phyloP scores from a whole-genome alignment of 495 filamentous ascomycete species.

The Podospora fimiseda region DNA sequence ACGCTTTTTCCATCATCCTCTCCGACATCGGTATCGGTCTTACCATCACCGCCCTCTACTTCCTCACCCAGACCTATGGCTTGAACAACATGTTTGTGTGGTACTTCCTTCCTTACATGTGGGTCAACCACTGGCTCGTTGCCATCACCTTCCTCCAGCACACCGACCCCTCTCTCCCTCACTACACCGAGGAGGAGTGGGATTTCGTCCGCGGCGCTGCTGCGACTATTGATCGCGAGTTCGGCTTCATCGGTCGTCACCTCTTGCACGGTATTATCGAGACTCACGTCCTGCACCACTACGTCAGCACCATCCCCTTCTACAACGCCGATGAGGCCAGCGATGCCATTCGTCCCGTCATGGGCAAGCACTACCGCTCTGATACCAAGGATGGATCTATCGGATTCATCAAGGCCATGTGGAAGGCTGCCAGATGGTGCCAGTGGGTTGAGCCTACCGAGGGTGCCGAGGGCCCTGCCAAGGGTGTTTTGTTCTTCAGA shows the following conservation, averaged over 20 bases:
- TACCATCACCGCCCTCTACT: slow-evolving; percentile 46
- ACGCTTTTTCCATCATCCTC: slow-evolving; percentile 72
- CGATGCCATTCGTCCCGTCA: slow-evolving; percentile 73
- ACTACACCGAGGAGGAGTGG: slow-evolving; percentile 72
- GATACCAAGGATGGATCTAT: slow-evolving; percentile 56
- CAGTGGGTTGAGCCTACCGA: slow-evolving; percentile 69
- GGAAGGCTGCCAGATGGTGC: slow-evolving; percentile 60
- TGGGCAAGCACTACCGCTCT: slow-evolving; percentile 74
- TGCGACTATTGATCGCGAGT: slow-evolving; percentile 82
- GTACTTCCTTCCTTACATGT: slow-evolving; percentile 92
- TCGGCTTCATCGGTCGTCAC: slow-evolving; percentile 80
- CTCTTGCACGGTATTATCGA: slow-evolving; percentile 90
- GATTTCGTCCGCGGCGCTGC: slow-evolving; percentile 81
- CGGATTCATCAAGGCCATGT: slow-evolving; percentile 60
- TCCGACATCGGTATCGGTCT: slow-evolving; percentile 75
- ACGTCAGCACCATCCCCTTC: slow-evolving; percentile 78
- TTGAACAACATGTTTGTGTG: slow-evolving; percentile 82
- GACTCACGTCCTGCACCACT: slow-evolving; percentile 87
- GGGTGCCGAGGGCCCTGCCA: slow-evolving; percentile 56
- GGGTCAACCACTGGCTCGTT: slow-evolving; percentile 97
- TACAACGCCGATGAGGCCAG: slow-evolving; percentile 87
- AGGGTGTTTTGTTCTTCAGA: slow-evolving; percentile 64
- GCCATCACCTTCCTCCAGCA: slow-evolving; percentile 88
- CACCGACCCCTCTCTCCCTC: slow-evolving; percentile 79
- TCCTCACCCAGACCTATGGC: slow-evolving; percentile 66